These are phyloP conservation scores for Bidens hawaiensis DNA, from an alignment of 140 eudicot genomes.

Conservation along the genomic window DNA sequence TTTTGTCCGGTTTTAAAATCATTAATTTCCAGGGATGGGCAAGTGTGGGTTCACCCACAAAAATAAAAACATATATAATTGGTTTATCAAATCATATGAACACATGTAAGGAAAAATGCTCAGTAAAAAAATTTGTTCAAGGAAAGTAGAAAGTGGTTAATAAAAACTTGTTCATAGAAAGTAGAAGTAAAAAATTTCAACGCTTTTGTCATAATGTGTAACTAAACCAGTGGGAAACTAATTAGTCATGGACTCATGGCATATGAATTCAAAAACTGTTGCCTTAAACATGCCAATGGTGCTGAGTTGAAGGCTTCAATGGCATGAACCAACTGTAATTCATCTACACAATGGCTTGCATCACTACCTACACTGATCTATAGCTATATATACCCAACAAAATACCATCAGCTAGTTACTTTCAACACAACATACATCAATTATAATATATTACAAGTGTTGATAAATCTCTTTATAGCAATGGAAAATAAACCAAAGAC, in stretches of 20 bases:
- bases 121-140: no score
- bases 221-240: conserved; percentile 5
- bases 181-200: not conserved
- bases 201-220: not conserved
- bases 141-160: not conserved
- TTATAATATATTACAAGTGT: conserved; percentile 6
- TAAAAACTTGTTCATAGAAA: not conserved
- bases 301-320: conserved; percentile 18
- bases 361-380: conserved; percentile 22
- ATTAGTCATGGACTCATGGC: conserved; percentile 42
- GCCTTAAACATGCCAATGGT: conserved; percentile 30
- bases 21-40: not conserved
- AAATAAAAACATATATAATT: not conserved
- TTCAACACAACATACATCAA: conserved; percentile 9
- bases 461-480: not conserved
- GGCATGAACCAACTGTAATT: conserved; percentile 44
- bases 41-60: not conserved
- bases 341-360: conserved; percentile 31
- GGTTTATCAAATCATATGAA: not conserved
- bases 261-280: conserved; percentile 37
- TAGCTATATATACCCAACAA: conserved; percentile 30
- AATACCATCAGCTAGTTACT: conserved; percentile 9
- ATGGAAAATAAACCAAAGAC: conserved; percentile 39
- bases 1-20: no score
- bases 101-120: not conserved